These are phyloP conservation scores for Fraxinus sp. DNA, from an alignment of 305 asterid species.

Conservation along the genomic window DNA sequence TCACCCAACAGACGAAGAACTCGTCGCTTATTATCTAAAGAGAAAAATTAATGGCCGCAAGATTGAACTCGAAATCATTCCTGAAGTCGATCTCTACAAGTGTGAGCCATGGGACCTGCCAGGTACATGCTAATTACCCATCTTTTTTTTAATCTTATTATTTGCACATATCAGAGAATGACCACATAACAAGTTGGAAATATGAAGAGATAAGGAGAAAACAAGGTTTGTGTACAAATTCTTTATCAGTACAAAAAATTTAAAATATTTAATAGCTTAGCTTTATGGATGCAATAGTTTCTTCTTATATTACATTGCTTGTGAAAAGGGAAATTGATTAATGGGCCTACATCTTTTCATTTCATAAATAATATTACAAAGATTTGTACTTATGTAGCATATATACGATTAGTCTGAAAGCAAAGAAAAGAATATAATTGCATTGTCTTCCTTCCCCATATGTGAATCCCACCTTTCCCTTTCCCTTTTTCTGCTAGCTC, in stretches of 20 bases:
- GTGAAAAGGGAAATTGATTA: slow-evolving; percentile 16
- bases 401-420: slow-evolving; percentile 33
- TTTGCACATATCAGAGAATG: not conserved
- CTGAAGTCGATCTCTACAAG: slow-evolving; percentile 96
- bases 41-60: slow-evolving; percentile 76
- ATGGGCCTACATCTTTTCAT: slow-evolving; percentile 61
- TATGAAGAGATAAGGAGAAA: not conserved
- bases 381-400: slow-evolving; percentile 22
- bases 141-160: not conserved
- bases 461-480: slow-evolving; percentile 17
- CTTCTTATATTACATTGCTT: not conserved
- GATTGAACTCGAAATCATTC: slow-evolving; percentile 86
- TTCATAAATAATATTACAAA: slow-evolving; percentile 31
- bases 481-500: slow-evolving; percentile 19
- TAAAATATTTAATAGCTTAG: not conserved
- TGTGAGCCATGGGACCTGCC: slow-evolving; percentile 99
- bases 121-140: slow-evolving; percentile 38
- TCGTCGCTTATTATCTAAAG: slow-evolving; percentile 85
- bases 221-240: not conserved
- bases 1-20: slow-evolving; percentile 95
- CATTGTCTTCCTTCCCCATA: slow-evolving; percentile 4
- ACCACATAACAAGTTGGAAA: not conserved
- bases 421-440: slow-evolving; percentile 30
- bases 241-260: not conserved
- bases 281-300: not conserved